A percentile compares a stretch with the other conserved stretches of the same genome.
These are phyloP conservation scores for Leccinellum luteum DNA, from an alignment of 768 basidiomycete genomes.

Conservation along the genomic window DNA sequence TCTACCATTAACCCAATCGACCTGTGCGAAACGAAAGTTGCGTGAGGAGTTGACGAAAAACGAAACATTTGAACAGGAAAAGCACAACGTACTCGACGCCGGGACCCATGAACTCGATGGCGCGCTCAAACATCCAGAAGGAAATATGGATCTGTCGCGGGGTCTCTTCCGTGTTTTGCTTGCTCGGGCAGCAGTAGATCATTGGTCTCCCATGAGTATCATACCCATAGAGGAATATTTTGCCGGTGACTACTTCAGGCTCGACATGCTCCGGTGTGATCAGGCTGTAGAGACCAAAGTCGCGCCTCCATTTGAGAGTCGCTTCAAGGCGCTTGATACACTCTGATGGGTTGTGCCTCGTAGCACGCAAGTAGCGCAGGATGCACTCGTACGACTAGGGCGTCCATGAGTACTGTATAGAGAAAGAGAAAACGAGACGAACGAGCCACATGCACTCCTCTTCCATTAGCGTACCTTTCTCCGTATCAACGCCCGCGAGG, in stretches of 20 bases:
- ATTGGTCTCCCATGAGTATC: slow-evolving; percentile 64
- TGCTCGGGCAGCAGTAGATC: slow-evolving; percentile 63
- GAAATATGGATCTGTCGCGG: slow-evolving; percentile 68
- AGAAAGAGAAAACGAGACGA: slow-evolving; percentile 27
- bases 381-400: slow-evolving; percentile 64
- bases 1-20: slow-evolving; percentile 71
- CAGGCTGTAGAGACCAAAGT: slow-evolving; percentile 69
- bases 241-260: slow-evolving; percentile 81
- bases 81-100: slow-evolving; percentile 67
- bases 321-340: slow-evolving; percentile 66
- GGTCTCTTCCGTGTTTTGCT: slow-evolving; percentile 75
- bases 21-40: slow-evolving; percentile 34
- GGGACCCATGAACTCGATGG: slow-evolving; percentile 73
- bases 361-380: slow-evolving; percentile 73
- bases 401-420: not conserved
- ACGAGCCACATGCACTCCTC: slow-evolving; percentile 79
- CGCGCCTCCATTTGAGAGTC: slow-evolving; percentile 77
- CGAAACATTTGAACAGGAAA: not conserved
- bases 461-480: slow-evolving; percentile 50
- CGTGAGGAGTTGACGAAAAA: not conserved
- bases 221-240: slow-evolving; percentile 78
- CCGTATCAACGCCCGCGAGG: slow-evolving; percentile 42
- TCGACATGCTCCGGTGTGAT: slow-evolving; percentile 64
- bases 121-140: slow-evolving; percentile 77
- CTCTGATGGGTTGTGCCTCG: slow-evolving; percentile 62